These are phyloP conservation scores for Xylariales sp. DNA, from an alignment of 2,329 filamentous ascomycete species.

Conservation along the genomic window DNA sequence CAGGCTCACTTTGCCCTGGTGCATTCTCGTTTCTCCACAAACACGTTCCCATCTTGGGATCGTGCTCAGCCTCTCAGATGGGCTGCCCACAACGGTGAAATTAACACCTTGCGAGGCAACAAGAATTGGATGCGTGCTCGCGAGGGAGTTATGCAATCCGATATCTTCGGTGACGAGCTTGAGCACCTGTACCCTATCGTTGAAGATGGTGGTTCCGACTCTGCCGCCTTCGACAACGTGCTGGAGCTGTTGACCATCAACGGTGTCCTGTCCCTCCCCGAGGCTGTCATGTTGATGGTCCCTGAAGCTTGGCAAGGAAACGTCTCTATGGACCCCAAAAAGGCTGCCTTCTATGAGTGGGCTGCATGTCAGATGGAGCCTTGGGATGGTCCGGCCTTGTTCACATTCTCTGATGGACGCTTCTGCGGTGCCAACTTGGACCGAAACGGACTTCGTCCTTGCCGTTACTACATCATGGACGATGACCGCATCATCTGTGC, in stretches of 20 bases:
- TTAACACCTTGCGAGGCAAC: constrained; percentile 94
- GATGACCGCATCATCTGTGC: constrained; percentile 97
- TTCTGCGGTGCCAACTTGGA: constrained; percentile 97
- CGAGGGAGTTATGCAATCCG: constrained; percentile 90
- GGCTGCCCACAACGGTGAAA: constrained; percentile 95
- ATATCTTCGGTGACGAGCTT: constrained; percentile 87
- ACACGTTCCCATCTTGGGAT: constrained; percentile 98
- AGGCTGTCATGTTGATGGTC: constrained; percentile 98
- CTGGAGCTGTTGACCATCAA: constrained; percentile 92
- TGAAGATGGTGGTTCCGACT: constrained; percentile 94
- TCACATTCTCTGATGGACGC: constrained; percentile 93
- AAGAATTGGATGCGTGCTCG: constrained; percentile 99
- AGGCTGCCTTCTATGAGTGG: constrained; percentile 98
- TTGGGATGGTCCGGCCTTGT: constrained; percentile 94
- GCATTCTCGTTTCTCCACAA: constrained; percentile 95
- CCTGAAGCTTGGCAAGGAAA: constrained; percentile 98
- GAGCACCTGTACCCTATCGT: constrained; percentile 90
- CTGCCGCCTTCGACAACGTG: constrained; percentile 95
- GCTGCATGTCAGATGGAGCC: constrained; percentile 98
- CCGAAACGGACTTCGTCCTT: constrained; percentile 90
- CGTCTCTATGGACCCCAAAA: constrained; percentile 83
- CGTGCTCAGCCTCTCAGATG: constrained; percentile 92
- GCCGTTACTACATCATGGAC: constrained; percentile 94
- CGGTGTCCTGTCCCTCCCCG: constrained; percentile 87
- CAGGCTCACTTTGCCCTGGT: constrained; percentile 96